Evolutionary conservation across 441 rosid genomes (phyloP), one percentile per base, ranked within the genome.

Genomic region (Metrosideros polymorpha): DNA sequence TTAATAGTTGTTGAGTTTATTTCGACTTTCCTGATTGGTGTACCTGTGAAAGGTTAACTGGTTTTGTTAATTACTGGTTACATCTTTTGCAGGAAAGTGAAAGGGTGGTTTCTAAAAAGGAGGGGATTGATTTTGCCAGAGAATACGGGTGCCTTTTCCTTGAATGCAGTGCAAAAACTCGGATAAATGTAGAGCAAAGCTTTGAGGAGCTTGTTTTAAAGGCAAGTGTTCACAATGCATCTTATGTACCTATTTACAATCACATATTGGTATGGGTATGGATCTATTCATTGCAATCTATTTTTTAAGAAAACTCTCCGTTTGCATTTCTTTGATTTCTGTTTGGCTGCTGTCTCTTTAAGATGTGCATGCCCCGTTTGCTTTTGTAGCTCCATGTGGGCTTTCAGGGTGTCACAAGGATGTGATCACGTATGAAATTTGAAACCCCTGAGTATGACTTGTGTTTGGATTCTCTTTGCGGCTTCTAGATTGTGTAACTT

Each of bases 171-270:
- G 96, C 96, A 19, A 95, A 95, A 90, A 93, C 98, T 19, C 90
- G 93, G 15, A 93, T 90, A 50, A 94, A 95, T 85, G 98, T 95
- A 30, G 94, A 95, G 87, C 96, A 95, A 86, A 92, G 96, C 90
- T 95, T 93, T n/a, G 96, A 95, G 89, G 96, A 95, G 93, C 96
- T 95, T 86, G 96, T 92, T 88, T 87, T 91, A 39, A 94, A 94
- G 98, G 96, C 92, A 89, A 71, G 79, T 71, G 47, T 39, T 66
- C 79, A 35, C 43, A 19, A 2, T 35, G 47, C n/a, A 10, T 71
- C 79, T 35, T 22, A 39, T 18, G 47, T 35, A 71, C 47, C 47
- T 71, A 35, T 71, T 71, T 71, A 19, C 79, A 71, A 35, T 71
- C 27, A 71, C 79, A 35, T 63, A 63, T 71, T 71, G 19, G 47